Evolutionary conservation across 345 rosid genomes (phyloP).

Genomic region (Sisymbrium altissimum): DNA sequence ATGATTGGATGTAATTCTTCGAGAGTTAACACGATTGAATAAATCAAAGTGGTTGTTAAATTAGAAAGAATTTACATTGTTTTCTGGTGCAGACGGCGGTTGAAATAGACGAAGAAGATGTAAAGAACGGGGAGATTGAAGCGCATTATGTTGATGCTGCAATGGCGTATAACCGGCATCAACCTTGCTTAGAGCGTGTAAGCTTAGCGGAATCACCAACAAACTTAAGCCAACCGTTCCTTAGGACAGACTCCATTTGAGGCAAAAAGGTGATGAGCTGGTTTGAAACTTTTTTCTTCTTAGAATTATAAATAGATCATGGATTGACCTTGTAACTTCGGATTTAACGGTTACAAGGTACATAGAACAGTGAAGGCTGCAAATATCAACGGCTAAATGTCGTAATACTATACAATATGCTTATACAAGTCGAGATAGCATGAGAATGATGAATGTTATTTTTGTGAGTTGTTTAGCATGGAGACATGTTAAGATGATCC

Average conservation of each 20-base stretch:
- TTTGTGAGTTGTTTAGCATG: not conserved
- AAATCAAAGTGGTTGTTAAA: not conserved
- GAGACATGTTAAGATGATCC: not conserved
- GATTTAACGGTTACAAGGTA: not conserved
- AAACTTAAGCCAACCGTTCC: slow-evolving; percentile 46
- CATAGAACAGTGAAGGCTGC: not conserved
- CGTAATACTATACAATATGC: not conserved
- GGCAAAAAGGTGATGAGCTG: not conserved
- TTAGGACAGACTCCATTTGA: slow-evolving; percentile 22
- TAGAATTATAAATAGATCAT: not conserved
- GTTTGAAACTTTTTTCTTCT: not conserved
- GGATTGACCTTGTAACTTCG: not conserved
- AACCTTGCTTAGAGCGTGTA: slow-evolving; percentile 47
- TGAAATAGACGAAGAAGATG: slow-evolving; percentile 68
- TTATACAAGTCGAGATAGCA: not conserved
- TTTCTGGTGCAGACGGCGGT: slow-evolving; percentile 54
- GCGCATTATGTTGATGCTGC: slow-evolving; percentile 44
- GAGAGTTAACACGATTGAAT: not conserved
- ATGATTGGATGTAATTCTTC: not conserved
- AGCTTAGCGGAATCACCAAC: slow-evolving; percentile 35
- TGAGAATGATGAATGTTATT: not conserved
- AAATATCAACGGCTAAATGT: not conserved
- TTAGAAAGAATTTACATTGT: not conserved
- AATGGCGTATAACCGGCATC: slow-evolving; percentile 42
- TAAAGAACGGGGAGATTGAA: slow-evolving; percentile 47